Base-by-base conservation (phyloP, 139 green algal species). In the Chlorella sorokiniana region DNA sequence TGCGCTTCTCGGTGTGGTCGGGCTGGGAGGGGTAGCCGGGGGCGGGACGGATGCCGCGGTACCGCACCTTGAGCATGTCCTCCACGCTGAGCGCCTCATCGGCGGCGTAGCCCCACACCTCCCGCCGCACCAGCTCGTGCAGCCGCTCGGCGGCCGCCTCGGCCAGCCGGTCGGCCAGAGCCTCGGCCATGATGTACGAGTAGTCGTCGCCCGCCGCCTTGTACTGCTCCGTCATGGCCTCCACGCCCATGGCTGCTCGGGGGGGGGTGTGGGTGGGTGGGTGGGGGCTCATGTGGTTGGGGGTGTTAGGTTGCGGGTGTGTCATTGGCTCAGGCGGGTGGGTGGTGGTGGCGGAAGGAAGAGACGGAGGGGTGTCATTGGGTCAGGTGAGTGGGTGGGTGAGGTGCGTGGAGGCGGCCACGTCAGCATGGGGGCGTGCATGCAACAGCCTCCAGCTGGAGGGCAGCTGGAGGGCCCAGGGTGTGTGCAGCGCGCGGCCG, bases 121-220 rank as follows among this genome's bases (percentile, higher is more conserved):
- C 91, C 37, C 94, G 94, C 16, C 96, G 88, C 61, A 97, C 89
- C 79, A 94, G 68, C 90, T 96, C 87, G 82, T 99, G 96, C 78
- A 99, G 85, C 85, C 96, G 94, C 90, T 99, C 96, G 1, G 96
- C 96, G 83, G 98, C 94, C 3, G 96, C 96, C 89, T 99, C 96
- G 8, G 96, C 96, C 83, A 99, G 90, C 48, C 96, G 91, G 82
- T 99, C 96, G 3, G 96, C 96, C 65, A 99, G 83, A 8, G 96
- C 96, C 87, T 99, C 96, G 0, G 93, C 95, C 96, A 99, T 98
- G 95, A 99, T 99, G 90, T 99, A 97, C 71, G 70, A 92, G 88
- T 96, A 97, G 84, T 98, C 94, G 79, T 97, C 93, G 29, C 86
- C 88, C 9, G 86, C 85, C 4, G 76, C 88, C 85, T 98, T 98